Base-by-base conservation (phyloP, 2,329 filamentous ascomycete species). In the Rosellinia necatrix region DNA sequence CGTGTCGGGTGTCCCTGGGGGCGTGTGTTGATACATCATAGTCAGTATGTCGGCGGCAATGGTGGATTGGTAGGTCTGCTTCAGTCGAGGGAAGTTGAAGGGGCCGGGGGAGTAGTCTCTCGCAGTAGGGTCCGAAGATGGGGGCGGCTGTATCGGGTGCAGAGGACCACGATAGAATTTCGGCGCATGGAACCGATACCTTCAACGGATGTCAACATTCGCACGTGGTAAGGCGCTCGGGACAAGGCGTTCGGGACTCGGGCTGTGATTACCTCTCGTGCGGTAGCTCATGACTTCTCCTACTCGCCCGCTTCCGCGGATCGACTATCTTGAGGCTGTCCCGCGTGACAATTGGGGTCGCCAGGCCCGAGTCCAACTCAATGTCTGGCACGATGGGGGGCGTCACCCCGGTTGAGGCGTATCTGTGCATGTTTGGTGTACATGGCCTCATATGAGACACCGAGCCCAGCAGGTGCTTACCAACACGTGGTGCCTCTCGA, bases 91-190 rank as follows among this genome's bases (percentile, higher is more conserved):
- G 46, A 90, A 81, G 70, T 88, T 89, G 80, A 97, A 99, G 2
- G 94, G 94, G 0, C 94, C 94, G 0, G 94, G 92, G 22, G 90
- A 81, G 73, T 94, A 99, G 70, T 91, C 81, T 70, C 94, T 89
- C 56, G 94, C 96, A 24, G 88, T 83, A 1, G 92, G 92, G 68
- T 97, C 90, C 60, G 92, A 94, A 48, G 87, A 83, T 34, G 86
- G 82, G n/a, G 91, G 93, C 56, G 91, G 90, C 77, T 96, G 91
- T 68, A 97, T 86, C 47, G 94, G 94, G 72, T 97, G 92, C 21
- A 97, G 81, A 62, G 92, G 92, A 53, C 94, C 94, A 69, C 93
- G 90, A 74, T 96, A 87, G 82, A 92, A 99, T 77, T 93, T 94
- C 61, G 94, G 94, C 47, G 93, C 88, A 63, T 92, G 91, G 75